phyloP scores from a whole-genome alignment of 495 filamentous ascomycete species.

The Alectoria sarmentosa region DNA sequence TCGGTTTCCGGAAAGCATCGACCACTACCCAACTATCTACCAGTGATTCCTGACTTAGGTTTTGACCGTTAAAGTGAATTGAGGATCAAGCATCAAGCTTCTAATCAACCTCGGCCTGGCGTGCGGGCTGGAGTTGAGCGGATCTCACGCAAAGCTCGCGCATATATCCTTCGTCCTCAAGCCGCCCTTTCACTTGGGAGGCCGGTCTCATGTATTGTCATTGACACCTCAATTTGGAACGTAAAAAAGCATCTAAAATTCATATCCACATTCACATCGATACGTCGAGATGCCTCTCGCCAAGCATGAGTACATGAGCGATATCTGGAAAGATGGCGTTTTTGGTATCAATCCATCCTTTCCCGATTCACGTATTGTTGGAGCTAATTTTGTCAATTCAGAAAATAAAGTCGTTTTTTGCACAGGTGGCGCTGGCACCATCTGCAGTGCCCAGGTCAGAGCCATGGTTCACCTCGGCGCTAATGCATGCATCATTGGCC shows the following conservation, averaged over 20 bases:
- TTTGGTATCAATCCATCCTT: conserved; percentile 49
- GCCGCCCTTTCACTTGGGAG: neutral
- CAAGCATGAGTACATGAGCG: conserved; percentile 68
- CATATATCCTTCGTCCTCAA: neutral
- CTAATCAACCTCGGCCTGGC: neutral
- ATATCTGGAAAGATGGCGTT: conserved; percentile 76
- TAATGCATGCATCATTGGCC: conserved; percentile 87
- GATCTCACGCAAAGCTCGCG: neutral
- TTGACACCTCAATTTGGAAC: neutral
- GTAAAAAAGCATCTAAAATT: neutral
- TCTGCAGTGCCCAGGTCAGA: conserved; percentile 88
- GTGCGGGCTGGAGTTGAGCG: neutral
- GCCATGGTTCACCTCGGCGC: conserved; percentile 87
- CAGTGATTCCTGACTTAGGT: too few species aligned
- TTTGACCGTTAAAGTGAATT: neutral
- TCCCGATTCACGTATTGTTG: neutral
- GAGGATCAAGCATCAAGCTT: neutral
- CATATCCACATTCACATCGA: neutral
- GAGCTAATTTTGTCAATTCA: conserved; percentile 28
- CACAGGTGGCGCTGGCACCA: conserved; percentile 88
- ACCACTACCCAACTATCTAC: too few species aligned
- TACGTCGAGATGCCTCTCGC: conserved; percentile 53
- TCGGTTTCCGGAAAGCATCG: neutral
- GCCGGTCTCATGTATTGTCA: neutral
- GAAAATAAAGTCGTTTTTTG: conserved; percentile 90